Base-by-base conservation (phyloP, 176 grass and related monocot species). In the Saccharum spontaneum region DNA sequence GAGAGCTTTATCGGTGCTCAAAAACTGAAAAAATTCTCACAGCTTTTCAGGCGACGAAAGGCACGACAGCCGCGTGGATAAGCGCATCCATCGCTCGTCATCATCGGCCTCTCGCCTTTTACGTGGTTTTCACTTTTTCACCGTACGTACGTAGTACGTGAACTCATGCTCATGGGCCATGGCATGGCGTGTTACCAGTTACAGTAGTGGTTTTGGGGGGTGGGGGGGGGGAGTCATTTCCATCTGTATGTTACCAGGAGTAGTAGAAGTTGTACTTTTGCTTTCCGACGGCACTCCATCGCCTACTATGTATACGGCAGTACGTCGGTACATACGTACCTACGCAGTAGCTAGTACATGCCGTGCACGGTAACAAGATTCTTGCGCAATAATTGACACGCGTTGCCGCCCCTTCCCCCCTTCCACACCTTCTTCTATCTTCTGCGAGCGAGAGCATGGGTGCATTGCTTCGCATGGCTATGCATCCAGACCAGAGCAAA, bases 11-110 rank as follows among this genome's bases (percentile, higher is more conserved):
- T 73, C 38, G 68, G 55, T 44, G 17, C 68, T 62, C 50, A 9
- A 73, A 83, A 83, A 73, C 36, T 60, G 69, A 73, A 83, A 73
- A 45, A 34, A 60, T 46, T 62, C 43, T 73, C 75, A 66, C 87
- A 79, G 81, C 87, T 73, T 89, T 89, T 72, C 76, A 89, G 76
- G 87, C 83, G 69, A 52, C 62, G n/a, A 82, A 82, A 82, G 80
- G 8, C 17, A 44, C 67, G 69, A 63, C 81, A 73, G 69, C n/a
- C 3, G 67, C 79, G 28, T 82, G 65, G 79, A 69, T 69, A 81
- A 26, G 33, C 79, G 67, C 67, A 22, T 39, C 64, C 3, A 30
- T 34, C 77, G 76, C 26, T 81, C 18, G 46, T 57, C 67, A 38
- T 57, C 81, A 69, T 24, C 30, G 45, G 12, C 34, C 10, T 17